A percentile compares a stretch with the other conserved stretches of the same genome.
These are phyloP conservation scores for Recurvomyces mirabilis DNA, from an alignment of 495 filamentous ascomycete species.

Conservation along the genomic window DNA sequence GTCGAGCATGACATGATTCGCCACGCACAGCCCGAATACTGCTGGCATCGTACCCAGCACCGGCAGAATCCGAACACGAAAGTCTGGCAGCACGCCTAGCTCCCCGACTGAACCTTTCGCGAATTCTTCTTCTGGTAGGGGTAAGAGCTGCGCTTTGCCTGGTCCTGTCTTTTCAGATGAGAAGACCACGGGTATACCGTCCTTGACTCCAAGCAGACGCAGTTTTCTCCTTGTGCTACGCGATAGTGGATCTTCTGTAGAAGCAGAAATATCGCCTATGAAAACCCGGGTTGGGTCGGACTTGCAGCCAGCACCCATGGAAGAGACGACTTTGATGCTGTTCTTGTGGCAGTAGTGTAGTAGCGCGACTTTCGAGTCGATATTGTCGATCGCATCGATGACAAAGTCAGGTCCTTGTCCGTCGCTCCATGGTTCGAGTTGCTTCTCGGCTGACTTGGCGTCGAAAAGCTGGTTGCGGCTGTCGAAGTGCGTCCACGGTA, in stretches of 20 bases:
- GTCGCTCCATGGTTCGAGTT: slow-evolving; percentile 54
- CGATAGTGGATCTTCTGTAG: slow-evolving; percentile 82
- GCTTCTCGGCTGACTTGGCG: slow-evolving; percentile 46
- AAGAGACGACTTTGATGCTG: slow-evolving; percentile 69
- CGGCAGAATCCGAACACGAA: slow-evolving; percentile 83
- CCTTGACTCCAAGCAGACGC: slow-evolving; percentile 64
- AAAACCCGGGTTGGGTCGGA: slow-evolving; percentile 87
- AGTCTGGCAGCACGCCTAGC: slow-evolving; percentile 78
- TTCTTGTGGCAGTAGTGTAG: slow-evolving; percentile 76
- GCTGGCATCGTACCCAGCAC: slow-evolving; percentile 96
- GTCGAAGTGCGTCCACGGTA: slow-evolving; percentile 88
- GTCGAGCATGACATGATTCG: slow-evolving; percentile 82
- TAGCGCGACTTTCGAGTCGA: slow-evolving; percentile 87
- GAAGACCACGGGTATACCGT: slow-evolving; percentile 83
- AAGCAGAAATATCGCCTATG: slow-evolving; percentile 83
- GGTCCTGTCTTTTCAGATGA: slow-evolving; percentile 85
- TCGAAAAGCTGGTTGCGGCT: slow-evolving; percentile 75
- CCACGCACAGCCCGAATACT: slow-evolving; percentile 79
- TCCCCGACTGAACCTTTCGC: slow-evolving; percentile 79
- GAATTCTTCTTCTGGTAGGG: slow-evolving; percentile 80
- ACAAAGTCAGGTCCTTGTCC: slow-evolving; percentile 68
- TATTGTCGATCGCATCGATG: slow-evolving; percentile 97
- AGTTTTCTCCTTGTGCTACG: slow-evolving; percentile 69
- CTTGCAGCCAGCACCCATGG: slow-evolving; percentile 97
- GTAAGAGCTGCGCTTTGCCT: slow-evolving; percentile 81